Evolutionary conservation across 768 basidiomycete genomes (phyloP).

Genomic region (Arthromyces matolae): DNA sequence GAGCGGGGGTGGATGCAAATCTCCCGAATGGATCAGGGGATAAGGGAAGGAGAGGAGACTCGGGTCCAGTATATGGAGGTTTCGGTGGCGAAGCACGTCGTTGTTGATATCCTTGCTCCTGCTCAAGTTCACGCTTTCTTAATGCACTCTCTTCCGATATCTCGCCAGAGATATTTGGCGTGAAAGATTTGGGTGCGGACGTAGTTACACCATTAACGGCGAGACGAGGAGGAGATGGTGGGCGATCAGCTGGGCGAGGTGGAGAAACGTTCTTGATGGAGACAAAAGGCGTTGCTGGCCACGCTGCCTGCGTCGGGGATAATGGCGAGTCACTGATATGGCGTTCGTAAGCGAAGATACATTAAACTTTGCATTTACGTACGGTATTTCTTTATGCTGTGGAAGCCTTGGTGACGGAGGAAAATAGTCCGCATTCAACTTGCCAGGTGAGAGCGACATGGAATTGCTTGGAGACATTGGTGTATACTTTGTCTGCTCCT

Average conservation of each 20-base stretch:
- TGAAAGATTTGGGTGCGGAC: conserved; percentile 49
- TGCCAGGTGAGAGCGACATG: conserved; percentile 24
- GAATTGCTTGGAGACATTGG: conserved; percentile 32
- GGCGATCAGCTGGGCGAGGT: conserved; percentile 23
- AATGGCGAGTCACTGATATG: conserved; percentile 12
- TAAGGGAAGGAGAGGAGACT: conserved; percentile 72
- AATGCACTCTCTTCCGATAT: conserved; percentile 43
- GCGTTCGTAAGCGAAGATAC: conserved; percentile 1
- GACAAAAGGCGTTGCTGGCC: conserved; percentile 42
- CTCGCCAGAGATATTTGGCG: conserved; percentile 23
- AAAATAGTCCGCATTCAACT: conserved; percentile 25
- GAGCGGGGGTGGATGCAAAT: conserved; percentile 49
- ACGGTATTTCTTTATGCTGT: conserved; percentile 24
- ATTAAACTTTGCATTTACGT: conserved; percentile 17
- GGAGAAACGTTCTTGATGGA: conserved; percentile 26
- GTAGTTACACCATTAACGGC: conserved; percentile 69
- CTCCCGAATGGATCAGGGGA: conserved; percentile 82
- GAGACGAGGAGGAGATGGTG: conserved; percentile 56
- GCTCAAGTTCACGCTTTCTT: conserved; percentile 48
- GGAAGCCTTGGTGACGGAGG: conserved; percentile 37
- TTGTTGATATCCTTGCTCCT: conserved; percentile 48
- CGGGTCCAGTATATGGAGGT: conserved; percentile 20
- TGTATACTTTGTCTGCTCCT: conserved; percentile 29
- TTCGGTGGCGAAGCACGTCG: conserved; percentile 24
- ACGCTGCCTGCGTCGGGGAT: conserved; percentile 22